Evolutionary conservation across 108 stramenopile species (phyloP).

Genomic region (Phaeodactylum tricornutum): DNA sequence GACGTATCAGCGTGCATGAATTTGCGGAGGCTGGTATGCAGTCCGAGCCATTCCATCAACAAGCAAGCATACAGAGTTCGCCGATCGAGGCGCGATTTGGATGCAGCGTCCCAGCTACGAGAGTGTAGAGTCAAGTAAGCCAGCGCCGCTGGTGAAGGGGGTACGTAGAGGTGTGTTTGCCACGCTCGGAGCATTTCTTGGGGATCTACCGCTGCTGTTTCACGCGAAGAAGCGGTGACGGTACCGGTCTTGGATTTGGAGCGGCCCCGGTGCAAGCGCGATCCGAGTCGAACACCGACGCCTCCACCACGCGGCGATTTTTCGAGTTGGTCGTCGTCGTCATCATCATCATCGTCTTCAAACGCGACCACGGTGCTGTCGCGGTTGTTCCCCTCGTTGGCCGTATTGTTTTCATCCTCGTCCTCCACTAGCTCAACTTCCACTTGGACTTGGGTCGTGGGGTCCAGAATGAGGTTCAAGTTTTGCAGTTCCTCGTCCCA

Average conservation of each 20-base stretch:
- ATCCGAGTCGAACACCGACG: constrained; percentile 32
- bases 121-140: constrained; percentile 18
- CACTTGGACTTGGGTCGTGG: constrained; percentile 12
- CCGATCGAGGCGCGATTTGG: constrained; percentile 59
- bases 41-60: constrained; percentile 45
- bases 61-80: constrained; percentile 65
- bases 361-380: constrained; percentile 4
- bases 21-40: constrained; percentile 24
- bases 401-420: constrained; percentile 16
- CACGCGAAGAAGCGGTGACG: not conserved
- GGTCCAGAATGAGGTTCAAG: constrained; percentile 4
- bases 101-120: constrained; percentile 33
- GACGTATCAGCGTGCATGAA: constrained; percentile 38
- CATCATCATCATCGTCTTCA: constrained; percentile 13
- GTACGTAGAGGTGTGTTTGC: constrained; percentile 48
- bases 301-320: constrained; percentile 4
- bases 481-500: constrained; percentile 42
- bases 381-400: constrained; percentile 2
- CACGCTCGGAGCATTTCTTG: constrained; percentile 43
- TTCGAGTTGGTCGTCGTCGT: constrained; percentile 16
- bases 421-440: constrained; percentile 34
- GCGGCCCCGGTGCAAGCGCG: constrained; percentile 12
- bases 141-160: constrained; percentile 30
- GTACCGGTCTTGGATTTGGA: constrained; percentile 8
- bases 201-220: constrained; percentile 12